Conservation (phyloP, 1,284 basidiomycete genomes). For the Moniliophthora roreri region DNA sequence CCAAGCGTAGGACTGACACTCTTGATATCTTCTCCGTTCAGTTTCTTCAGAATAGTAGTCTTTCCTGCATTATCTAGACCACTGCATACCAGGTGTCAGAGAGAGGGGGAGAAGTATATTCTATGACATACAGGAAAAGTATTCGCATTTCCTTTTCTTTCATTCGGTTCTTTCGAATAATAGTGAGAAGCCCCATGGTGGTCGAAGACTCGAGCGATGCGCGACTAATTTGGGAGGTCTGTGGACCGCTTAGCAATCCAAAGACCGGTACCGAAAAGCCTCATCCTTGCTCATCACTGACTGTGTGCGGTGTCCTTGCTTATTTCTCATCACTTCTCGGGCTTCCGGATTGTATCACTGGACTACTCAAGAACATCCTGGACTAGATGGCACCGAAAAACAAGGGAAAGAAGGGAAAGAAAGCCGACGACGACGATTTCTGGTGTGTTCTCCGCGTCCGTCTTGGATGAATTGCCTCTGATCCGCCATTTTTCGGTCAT, state of each 20-base stretch:
- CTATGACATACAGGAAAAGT: slow-evolving; percentile 81
- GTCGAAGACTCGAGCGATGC: too few species aligned
- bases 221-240: too few species aligned
- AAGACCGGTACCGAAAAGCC: slow-evolving; percentile 5
- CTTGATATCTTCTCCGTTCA: slow-evolving; percentile 88
- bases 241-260: not conserved
- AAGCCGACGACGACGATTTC: slow-evolving; percentile 76
- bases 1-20: slow-evolving; percentile 93
- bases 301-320: not conserved
- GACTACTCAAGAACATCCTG: not conserved
- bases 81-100: slow-evolving; percentile 43
- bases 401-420: slow-evolving; percentile 87
- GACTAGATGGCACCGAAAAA: slow-evolving; percentile 81
- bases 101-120: not conserved
- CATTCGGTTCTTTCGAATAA: slow-evolving; percentile 94
- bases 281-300: slow-evolving; percentile 3
- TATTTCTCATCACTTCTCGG: slow-evolving; percentile 3
- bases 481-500: slow-evolving; percentile 3
- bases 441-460: slow-evolving; percentile 53
- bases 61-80: slow-evolving; percentile 99
- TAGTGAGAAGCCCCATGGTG: slow-evolving; percentile 88
- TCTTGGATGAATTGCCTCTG: not conserved
- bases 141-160: slow-evolving; percentile 97
- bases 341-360: slow-evolving; percentile 2
- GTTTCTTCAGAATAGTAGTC: slow-evolving; percentile 88